Percentiles rank a stretch among this genome's conserved stretches.
Conservation (phyloP, 78 protist genomes). For the Acrasis kona region DNA sequence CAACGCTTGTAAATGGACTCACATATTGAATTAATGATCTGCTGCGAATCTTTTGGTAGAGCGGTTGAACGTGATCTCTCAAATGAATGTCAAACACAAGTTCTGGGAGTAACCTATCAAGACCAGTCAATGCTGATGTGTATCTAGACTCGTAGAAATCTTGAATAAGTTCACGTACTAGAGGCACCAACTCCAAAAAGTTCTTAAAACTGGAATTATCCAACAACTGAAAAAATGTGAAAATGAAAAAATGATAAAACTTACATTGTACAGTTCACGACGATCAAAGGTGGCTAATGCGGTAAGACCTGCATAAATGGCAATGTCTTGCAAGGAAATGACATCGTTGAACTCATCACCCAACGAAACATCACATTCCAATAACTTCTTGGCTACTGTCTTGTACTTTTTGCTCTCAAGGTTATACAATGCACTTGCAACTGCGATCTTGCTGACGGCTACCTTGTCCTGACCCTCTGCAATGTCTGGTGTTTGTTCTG, state of each 20-base stretch:
- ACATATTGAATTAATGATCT: slow-evolving; percentile 68
- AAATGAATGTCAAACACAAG: slow-evolving; percentile 56
- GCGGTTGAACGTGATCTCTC: slow-evolving; percentile 44
- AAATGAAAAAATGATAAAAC: too few species aligned
- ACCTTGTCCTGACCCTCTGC: slow-evolving; percentile 24
- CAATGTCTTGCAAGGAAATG: slow-evolving; percentile 56
- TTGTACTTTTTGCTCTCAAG: slow-evolving; percentile 37
- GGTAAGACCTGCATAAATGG: slow-evolving; percentile 66
- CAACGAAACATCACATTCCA: neutral
- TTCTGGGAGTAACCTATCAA: too few species aligned
- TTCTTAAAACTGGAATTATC: slow-evolving; percentile 48
- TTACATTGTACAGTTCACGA: too few species aligned
- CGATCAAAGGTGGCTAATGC: slow-evolving; percentile 78
- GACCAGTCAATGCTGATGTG: too few species aligned
- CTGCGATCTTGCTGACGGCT: slow-evolving; percentile 27
- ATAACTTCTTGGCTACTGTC: slow-evolving; percentile 41
- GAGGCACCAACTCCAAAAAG: slow-evolving; percentile 57
- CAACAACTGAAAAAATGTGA: too few species aligned
- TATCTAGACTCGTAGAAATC: neutral
- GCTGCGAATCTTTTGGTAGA: slow-evolving; percentile 38
- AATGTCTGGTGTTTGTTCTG: slow-evolving; percentile 36
- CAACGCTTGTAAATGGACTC: slow-evolving; percentile 57
- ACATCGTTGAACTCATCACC: slow-evolving; percentile 10
- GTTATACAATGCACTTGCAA: slow-evolving; percentile 39
- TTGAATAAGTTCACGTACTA: slow-evolving; percentile 39